Percentiles rank a stretch among this genome's conserved stretches.
phyloP scores from a whole-genome alignment of 2,329 filamentous ascomycete species.

The Colletotrichum theobromicola region DNA sequence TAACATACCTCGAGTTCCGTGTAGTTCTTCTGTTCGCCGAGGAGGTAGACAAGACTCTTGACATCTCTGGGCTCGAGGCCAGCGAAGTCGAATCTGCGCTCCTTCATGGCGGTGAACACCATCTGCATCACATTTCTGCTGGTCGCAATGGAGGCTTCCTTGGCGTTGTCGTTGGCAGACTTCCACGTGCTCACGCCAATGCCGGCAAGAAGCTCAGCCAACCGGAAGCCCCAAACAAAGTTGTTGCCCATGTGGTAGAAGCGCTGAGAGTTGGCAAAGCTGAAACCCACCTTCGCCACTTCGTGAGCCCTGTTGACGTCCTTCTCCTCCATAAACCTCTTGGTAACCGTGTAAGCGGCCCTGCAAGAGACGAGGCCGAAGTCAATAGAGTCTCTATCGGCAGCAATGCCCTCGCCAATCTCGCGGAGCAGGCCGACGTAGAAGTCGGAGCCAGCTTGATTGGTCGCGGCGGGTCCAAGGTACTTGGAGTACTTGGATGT shows the following conservation, averaged over 20 bases:
- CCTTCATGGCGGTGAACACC: slow-evolving; percentile 45
- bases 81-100: slow-evolving; percentile 47
- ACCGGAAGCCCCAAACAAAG: slow-evolving; percentile 48
- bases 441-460: slow-evolving; percentile 40
- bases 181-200: slow-evolving; percentile 32
- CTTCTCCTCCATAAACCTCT: slow-evolving; percentile 38
- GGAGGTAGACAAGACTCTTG: slow-evolving; percentile 47
- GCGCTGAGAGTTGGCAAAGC: slow-evolving; percentile 44
- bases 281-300: slow-evolving; percentile 46
- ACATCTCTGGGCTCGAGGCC: slow-evolving; percentile 49
- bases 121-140: slow-evolving; percentile 5
- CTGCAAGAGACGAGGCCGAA: slow-evolving; percentile 43
- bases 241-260: slow-evolving; percentile 43
- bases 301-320: slow-evolving; percentile 45
- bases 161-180: slow-evolving; percentile 32
- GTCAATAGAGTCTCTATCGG: slow-evolving; percentile 34
- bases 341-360: slow-evolving; percentile 25
- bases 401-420: slow-evolving; percentile 36
- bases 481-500: slow-evolving; percentile 33
- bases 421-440: slow-evolving; percentile 44
- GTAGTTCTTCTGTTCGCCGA: slow-evolving; percentile 53
- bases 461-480: slow-evolving; percentile 25
- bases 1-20: slow-evolving; percentile 42
- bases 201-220: slow-evolving; percentile 49
- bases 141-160: slow-evolving; percentile 26